Evolutionary conservation across 768 basidiomycete genomes (phyloP).

Genomic region (Crucibulum laeve): DNA sequence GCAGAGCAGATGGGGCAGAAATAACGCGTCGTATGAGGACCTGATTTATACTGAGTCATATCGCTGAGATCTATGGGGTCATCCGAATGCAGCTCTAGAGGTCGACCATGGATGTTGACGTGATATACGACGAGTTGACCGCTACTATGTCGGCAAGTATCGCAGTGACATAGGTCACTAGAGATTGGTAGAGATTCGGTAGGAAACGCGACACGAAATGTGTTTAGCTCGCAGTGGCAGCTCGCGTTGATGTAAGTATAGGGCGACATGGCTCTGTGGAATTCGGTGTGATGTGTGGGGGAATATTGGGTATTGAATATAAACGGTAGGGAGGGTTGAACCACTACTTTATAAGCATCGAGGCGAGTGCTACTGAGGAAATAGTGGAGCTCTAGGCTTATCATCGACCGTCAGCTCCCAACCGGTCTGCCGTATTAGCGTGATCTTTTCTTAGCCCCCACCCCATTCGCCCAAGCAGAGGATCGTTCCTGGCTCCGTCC

Average conservation of each 20-base stretch:
- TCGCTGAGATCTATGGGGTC: constrained; percentile 13
- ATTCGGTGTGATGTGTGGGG: constrained; percentile 1
- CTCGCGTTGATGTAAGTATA: constrained; percentile 20
- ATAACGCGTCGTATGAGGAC: constrained; percentile 15
- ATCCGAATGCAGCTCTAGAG: constrained; percentile 2
- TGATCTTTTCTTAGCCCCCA: too few species aligned
- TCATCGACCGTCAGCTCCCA: too few species aligned
- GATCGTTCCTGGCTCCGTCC: too few species aligned
- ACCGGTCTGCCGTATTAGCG: too few species aligned
- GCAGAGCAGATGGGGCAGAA: constrained; percentile 25
- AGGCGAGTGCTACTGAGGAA: too few species aligned
- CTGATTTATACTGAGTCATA: constrained; percentile 17
- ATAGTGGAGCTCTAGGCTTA: too few species aligned
- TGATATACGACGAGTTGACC: constrained; percentile 16
- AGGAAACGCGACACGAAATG: constrained; percentile 14
- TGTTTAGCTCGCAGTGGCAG: constrained; percentile 21
- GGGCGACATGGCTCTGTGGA: too few species aligned
- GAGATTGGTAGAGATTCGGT: constrained; percentile 15
- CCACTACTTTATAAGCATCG: too few species aligned
- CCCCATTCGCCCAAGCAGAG: too few species aligned
- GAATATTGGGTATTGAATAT: constrained; percentile 8
- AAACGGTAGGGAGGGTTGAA: too few species aligned
- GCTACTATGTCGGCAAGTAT: constrained; percentile 20
- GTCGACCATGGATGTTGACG: constrained; percentile 7
- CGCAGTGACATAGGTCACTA: constrained; percentile 22